A percentile compares a stretch with the other conserved stretches of the same genome.
These are phyloP conservation scores for Veloporphyrellus conicus DNA, from an alignment of 1,284 basidiomycete genomes.

Conservation along the genomic window DNA sequence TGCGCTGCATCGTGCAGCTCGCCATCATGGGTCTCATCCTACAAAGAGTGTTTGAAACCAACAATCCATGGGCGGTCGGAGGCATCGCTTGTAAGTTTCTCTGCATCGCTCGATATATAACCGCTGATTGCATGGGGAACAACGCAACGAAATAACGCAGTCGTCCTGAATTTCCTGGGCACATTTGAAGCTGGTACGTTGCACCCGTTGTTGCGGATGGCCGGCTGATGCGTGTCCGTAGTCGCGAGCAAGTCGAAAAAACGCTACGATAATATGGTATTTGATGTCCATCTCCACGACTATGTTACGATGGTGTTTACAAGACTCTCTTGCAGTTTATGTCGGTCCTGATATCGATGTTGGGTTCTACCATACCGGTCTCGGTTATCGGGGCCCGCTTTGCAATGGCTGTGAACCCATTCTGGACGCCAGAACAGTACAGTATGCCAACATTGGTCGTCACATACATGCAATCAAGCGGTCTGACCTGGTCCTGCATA, in stretches of 20 bases:
- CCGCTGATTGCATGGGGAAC: neutral
- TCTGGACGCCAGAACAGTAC: conserved; percentile 80
- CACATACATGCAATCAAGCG: neutral
- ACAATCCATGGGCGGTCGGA: conserved; percentile 70
- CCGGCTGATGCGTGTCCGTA: conserved; percentile 13
- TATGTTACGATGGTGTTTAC: conserved; percentile 1
- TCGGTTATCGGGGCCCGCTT: conserved; percentile 71
- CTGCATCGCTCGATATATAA: neutral
- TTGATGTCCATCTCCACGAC: conserved; percentile 11
- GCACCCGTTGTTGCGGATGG: neutral
- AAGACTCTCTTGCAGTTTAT: conserved; percentile 51
- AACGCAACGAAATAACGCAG: conserved; percentile 34
- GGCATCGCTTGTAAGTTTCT: conserved; percentile 59
- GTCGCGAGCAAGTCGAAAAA: conserved; percentile 71
- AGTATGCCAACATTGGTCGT: conserved; percentile 41
- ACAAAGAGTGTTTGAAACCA: conserved; percentile 69
- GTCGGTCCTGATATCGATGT: conserved; percentile 63
- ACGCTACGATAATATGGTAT: conserved; percentile 70
- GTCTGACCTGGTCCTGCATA: neutral
- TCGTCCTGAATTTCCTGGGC: conserved; percentile 68
- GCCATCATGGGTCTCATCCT: conserved; percentile 67
- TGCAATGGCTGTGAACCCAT: conserved; percentile 72
- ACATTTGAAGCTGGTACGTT: conserved; percentile 60
- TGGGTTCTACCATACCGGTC: conserved; percentile 74
- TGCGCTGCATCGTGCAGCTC: conserved; percentile 75